Evolutionary conservation across 2,329 filamentous ascomycete genomes (phyloP).

Genomic region (Aspergillus ruber): DNA sequence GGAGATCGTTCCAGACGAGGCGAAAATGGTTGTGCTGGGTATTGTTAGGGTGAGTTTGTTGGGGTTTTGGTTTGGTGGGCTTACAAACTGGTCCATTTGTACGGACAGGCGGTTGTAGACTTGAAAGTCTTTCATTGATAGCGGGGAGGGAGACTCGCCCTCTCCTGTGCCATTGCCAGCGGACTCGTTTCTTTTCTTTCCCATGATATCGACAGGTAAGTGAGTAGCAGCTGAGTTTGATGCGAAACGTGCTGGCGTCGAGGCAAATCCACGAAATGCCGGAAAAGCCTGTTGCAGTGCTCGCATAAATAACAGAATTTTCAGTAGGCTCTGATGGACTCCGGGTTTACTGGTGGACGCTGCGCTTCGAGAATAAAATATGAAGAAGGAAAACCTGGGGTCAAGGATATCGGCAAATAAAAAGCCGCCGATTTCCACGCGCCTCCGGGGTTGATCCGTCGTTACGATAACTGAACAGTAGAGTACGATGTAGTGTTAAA

Average conservation of each 20-base stretch:
- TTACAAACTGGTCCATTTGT: slow-evolving; percentile 69
- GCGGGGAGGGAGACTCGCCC: slow-evolving; percentile 48
- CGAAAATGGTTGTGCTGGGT: slow-evolving; percentile 70
- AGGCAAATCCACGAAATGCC: neutral
- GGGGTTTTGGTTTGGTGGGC: no score
- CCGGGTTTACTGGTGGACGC: no score
- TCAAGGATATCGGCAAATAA: neutral
- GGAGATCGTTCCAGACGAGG: slow-evolving; percentile 63
- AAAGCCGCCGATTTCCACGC: neutral
- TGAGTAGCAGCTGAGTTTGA: neutral
- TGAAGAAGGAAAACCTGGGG: neutral
- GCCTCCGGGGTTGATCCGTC: no score
- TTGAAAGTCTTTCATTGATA: slow-evolving; percentile 61
- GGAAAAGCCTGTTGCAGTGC: neutral
- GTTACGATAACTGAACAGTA: no score
- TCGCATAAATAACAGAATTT: no score
- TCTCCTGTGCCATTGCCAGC: neutral
- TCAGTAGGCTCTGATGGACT: no score
- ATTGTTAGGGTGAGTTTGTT: no score
- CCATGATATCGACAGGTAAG: neutral
- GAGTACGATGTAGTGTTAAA: neutral
- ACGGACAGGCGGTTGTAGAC: slow-evolving; percentile 68
- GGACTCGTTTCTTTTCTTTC: no score
- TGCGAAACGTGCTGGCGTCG: neutral
- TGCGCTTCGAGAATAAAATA: no score